phyloP scores from a whole-genome alignment of 2,329 filamentous ascomycete species.

The Penicillium sp. region DNA sequence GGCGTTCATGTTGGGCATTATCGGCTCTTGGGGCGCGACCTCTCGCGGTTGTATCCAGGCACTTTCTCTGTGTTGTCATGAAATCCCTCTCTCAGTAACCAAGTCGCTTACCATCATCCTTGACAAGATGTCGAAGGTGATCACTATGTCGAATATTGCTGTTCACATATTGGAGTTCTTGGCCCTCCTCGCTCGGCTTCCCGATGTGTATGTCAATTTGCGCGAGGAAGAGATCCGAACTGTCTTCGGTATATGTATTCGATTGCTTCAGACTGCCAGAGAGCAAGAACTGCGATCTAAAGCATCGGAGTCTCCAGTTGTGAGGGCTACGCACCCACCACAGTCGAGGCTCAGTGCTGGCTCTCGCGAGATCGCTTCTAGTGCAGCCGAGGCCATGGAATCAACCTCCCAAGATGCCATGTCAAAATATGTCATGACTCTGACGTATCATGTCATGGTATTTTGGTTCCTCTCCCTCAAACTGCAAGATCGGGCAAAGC shows the following conservation, averaged over 20 bases:
- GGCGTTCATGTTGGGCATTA: slow-evolving; percentile 77
- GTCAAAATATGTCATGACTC: slow-evolving; percentile 88
- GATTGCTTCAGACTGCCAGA: slow-evolving; percentile 86
- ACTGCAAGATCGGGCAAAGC: slow-evolving; percentile 77
- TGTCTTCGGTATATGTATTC: slow-evolving; percentile 93
- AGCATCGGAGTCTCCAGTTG: slow-evolving; percentile 33
- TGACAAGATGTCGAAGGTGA: slow-evolving; percentile 92
- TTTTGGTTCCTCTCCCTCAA: slow-evolving; percentile 96
- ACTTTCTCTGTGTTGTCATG: slow-evolving; percentile 91
- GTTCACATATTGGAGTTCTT: slow-evolving; percentile 96
- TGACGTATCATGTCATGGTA: slow-evolving; percentile 93
- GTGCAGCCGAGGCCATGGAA: slow-evolving; percentile 43
- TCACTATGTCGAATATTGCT: slow-evolving; percentile 88
- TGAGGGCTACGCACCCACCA: slow-evolving; percentile 40
- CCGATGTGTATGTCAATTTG: slow-evolving; percentile 84
- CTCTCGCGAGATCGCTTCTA: slow-evolving; percentile 48
- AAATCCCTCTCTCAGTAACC: slow-evolving; percentile 83
- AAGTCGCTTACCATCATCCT: slow-evolving; percentile 85
- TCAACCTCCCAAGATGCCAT: slow-evolving; percentile 69
- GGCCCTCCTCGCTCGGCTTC: slow-evolving; percentile 82
- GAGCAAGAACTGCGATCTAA: slow-evolving; percentile 62
- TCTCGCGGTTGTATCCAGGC: slow-evolving; percentile 94
- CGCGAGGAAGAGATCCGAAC: slow-evolving; percentile 89
- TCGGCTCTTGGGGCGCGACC: slow-evolving; percentile 81
- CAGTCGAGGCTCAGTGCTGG: slow-evolving; percentile 47